Percentiles rank a stretch among this genome's conserved stretches.
phyloP scores from a whole-genome alignment of 192 early-diverging fungal species.

The Backusella sp. region DNA sequence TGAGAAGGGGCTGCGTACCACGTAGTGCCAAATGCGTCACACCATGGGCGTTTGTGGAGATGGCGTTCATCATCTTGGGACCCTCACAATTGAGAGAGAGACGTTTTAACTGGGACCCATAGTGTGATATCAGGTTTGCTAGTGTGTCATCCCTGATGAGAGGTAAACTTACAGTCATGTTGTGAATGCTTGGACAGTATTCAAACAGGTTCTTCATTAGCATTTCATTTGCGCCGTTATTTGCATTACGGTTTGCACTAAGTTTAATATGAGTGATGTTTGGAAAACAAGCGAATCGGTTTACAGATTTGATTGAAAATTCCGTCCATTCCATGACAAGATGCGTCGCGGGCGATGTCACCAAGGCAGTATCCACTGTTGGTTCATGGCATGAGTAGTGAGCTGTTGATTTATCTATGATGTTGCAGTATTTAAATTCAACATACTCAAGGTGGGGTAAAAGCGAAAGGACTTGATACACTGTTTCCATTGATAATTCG shows the following conservation, averaged over 20 bases:
- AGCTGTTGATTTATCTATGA: not conserved
- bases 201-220: not conserved
- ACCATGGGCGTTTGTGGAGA: not conserved
- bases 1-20: not conserved
- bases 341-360: not conserved
- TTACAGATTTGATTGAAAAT: not conserved
- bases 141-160: not conserved
- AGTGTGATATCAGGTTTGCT: not conserved
- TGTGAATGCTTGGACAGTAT: not conserved
- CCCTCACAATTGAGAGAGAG: not conserved
- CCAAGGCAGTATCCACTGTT: not conserved
- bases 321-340: not conserved
- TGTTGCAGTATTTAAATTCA: slow-evolving; percentile 1
- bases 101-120: not conserved
- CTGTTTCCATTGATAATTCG: not conserved
- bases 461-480: not conserved
- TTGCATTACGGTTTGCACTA: not conserved
- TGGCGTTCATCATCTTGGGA: not conserved
- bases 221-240: not conserved
- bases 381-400: not conserved
- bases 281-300: not conserved
- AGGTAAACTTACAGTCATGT: not conserved
- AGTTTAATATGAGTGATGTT: not conserved
- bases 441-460: not conserved
- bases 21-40: not conserved